Percentiles rank a stretch among this genome's conserved stretches.
phyloP scores from a whole-genome alignment of 2,329 filamentous ascomycete species.

The Albifimbria verrucaria region DNA sequence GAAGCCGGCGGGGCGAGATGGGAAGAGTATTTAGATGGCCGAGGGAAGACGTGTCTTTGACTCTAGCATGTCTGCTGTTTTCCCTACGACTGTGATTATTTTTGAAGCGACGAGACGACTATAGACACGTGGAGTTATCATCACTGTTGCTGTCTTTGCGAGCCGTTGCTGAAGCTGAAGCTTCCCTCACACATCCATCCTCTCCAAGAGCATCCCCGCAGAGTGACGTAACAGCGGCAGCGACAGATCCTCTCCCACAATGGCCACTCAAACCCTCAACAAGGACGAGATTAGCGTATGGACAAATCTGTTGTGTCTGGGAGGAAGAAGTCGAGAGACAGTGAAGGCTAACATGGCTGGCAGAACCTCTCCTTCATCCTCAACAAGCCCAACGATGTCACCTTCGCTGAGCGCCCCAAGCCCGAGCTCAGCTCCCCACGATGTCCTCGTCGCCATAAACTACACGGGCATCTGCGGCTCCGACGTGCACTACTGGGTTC shows the following conservation, averaged over 20 bases:
- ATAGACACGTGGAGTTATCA: no score
- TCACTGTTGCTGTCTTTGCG: no score
- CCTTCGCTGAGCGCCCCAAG: slow-evolving; percentile 71
- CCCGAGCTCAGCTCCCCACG: slow-evolving; percentile 66
- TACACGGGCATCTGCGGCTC: slow-evolving; percentile 89
- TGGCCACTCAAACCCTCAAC: slow-evolving; percentile 19
- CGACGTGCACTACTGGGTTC: slow-evolving; percentile 84
- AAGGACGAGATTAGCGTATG: slow-evolving; percentile 26
- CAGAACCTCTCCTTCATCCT: slow-evolving; percentile 85
- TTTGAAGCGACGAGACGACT: no score
- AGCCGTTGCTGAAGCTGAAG: no score
- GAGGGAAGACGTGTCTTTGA: neutral
- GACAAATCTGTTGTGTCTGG: slow-evolving; percentile 5
- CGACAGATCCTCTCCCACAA: slow-evolving; percentile 4
- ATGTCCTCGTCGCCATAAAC: slow-evolving; percentile 77
- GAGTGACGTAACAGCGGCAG: neutral
- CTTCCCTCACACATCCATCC: neutral
- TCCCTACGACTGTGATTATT: no score
- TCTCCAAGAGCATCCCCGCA: neutral
- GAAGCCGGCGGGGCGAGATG: neutral
- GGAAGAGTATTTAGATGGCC: neutral
- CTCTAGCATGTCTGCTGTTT: neutral
- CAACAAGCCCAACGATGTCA: slow-evolving; percentile 68
- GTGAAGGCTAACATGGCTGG: neutral
- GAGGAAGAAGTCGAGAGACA: no score